phyloP scores from a whole-genome alignment of 2,329 filamentous ascomycete genomes.

The Alternaria atra region DNA sequence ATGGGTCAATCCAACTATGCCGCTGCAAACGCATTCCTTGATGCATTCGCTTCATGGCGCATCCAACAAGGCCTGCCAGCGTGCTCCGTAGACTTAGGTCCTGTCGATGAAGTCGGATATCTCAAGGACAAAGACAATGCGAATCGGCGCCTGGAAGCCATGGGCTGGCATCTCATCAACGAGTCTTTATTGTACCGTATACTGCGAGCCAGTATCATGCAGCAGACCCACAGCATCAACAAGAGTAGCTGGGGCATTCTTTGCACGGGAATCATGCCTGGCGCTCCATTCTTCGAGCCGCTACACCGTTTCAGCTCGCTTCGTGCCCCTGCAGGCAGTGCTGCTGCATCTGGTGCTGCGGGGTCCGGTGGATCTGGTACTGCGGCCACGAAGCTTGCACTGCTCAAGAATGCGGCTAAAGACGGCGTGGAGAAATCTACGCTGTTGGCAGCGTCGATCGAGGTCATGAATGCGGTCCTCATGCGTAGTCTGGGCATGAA shows the following conservation, averaged over 20 bases:
- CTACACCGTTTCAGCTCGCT: not conserved
- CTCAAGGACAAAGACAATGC: constrained; percentile 17
- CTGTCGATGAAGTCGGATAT: constrained; percentile 39
- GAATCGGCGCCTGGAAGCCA: not conserved
- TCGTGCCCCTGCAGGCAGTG: not conserved
- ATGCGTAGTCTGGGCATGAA: not conserved
- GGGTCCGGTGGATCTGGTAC: not conserved
- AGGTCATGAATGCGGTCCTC: not conserved
- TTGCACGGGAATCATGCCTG: not conserved
- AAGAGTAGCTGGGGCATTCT: not conserved
- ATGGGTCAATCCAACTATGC: constrained; percentile 35
- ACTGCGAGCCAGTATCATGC: not conserved
- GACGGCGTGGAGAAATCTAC: not conserved
- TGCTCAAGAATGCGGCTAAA: not conserved
- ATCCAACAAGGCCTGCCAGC: constrained; percentile 27
- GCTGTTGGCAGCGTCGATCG: not conserved
- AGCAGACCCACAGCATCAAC: not conserved
- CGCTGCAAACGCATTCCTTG: constrained; percentile 42
- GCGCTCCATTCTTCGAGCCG: not conserved
- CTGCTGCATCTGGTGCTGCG: too few species aligned
- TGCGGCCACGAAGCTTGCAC: not conserved
- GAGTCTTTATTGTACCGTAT: not conserved
- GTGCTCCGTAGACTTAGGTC: constrained; percentile 36
- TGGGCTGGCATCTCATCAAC: not conserved
- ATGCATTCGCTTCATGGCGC: constrained; percentile 37